Evolutionary conservation across 768 basidiomycete species (phyloP).

Genomic region (Leccinum sublutescens): DNA sequence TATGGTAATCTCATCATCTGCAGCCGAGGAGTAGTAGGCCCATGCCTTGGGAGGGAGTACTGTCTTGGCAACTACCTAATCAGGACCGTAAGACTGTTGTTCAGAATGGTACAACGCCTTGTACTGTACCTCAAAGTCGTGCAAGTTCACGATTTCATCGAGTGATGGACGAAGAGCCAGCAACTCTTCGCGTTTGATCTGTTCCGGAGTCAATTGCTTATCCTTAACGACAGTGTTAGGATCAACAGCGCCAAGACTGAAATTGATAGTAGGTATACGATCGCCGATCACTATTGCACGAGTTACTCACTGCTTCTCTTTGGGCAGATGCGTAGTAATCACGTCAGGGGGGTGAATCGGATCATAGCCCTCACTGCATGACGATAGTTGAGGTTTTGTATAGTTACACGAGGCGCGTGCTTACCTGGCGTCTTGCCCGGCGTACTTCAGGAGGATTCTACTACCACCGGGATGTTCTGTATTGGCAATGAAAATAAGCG

Average conservation of each 20-base stretch:
- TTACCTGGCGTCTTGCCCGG: conserved; percentile 83
- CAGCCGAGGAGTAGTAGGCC: conserved; percentile 92
- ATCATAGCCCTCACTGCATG: conserved; percentile 58
- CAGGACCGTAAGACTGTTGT: background rate
- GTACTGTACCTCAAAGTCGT: conserved; percentile 87
- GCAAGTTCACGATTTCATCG: conserved; percentile 78
- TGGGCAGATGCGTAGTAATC: conserved; percentile 71
- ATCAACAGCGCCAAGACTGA: conserved; percentile 70
- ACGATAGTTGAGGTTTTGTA: background rate
- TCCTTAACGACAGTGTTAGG: conserved; percentile 60
- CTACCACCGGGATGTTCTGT: conserved; percentile 73
- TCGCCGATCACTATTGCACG: background rate
- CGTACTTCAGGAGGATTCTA: conserved; percentile 81
- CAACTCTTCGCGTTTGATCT: conserved; percentile 63
- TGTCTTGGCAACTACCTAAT: conserved; percentile 71
- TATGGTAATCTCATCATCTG: conserved; percentile 88
- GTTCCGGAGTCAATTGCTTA: conserved; percentile 61
- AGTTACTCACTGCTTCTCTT: conserved; percentile 70
- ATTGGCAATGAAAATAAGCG: background rate
- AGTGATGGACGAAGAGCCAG: conserved; percentile 64
- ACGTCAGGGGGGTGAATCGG: conserved; percentile 84
- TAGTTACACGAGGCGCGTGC: conserved; percentile 19
- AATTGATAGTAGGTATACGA: conserved; percentile 1
- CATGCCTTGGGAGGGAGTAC: conserved; percentile 83
- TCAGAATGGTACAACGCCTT: conserved; percentile 1